These are phyloP conservation scores for Keithomyces neogunnii DNA, from an alignment of 2,329 filamentous ascomycete genomes.

Conservation along the genomic window DNA sequence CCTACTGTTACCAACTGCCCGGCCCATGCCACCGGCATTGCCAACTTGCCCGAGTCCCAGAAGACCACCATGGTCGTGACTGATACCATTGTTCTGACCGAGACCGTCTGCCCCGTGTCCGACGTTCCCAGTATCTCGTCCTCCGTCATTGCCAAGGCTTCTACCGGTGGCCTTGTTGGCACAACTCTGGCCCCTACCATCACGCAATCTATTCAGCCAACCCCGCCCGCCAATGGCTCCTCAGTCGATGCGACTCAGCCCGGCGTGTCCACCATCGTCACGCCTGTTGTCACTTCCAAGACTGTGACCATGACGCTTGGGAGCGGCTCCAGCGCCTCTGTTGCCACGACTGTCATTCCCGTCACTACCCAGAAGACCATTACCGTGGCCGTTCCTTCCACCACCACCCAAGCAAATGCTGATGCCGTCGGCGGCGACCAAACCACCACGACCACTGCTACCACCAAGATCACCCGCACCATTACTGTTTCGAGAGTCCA, in stretches of 20 bases:
- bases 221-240: slow-evolving; percentile 13
- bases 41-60: slow-evolving; percentile 26
- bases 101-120: slow-evolving; percentile 36
- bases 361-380: slow-evolving; percentile 32
- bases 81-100: slow-evolving; percentile 30
- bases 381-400: slow-evolving; percentile 13
- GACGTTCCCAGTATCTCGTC: slow-evolving; percentile 32
- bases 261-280: slow-evolving; percentile 16
- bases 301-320: slow-evolving; percentile 27
- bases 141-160: slow-evolving; percentile 26
- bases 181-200: slow-evolving; percentile 20
- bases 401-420: slow-evolving; percentile 11
- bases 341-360: slow-evolving; percentile 35
- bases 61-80: slow-evolving; percentile 26
- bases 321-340: slow-evolving; percentile 18
- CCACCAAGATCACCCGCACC: slow-evolving; percentile 26
- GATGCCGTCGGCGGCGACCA: slow-evolving; percentile 13
- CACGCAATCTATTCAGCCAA: slow-evolving; percentile 3
- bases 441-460: slow-evolving; percentile 30
- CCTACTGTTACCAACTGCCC: slow-evolving; percentile 51
- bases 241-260: slow-evolving; percentile 6
- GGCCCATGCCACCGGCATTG: slow-evolving; percentile 21
- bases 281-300: slow-evolving; percentile 22
- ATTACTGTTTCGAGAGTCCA: slow-evolving; percentile 19
- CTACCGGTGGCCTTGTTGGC: slow-evolving; percentile 28